These are phyloP conservation scores for Dalechampia spathulata DNA, from an alignment of 441 rosid genomes.

Conservation along the genomic window DNA sequence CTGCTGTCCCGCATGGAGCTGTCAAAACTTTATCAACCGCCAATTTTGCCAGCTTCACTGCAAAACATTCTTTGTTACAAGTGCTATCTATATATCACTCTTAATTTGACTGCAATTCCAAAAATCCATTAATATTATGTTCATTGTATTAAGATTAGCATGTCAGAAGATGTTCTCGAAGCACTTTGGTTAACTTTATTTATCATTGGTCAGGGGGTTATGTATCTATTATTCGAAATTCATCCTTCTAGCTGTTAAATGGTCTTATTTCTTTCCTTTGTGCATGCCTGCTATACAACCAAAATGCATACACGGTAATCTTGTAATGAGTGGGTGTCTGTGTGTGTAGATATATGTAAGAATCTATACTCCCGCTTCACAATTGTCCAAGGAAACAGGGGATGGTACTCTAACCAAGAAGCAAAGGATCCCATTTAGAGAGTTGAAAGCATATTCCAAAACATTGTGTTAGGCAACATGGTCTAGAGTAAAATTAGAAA, in stretches of 20 bases:
- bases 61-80: slow-evolving; percentile 20
- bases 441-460: not conserved
- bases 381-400: not conserved
- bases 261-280: not conserved
- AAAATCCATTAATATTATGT: too few species aligned
- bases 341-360: not conserved
- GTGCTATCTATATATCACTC: too few species aligned
- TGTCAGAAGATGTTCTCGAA: too few species aligned
- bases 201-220: not conserved
- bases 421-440: not conserved
- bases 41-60: slow-evolving; percentile 71
- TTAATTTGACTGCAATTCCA: too few species aligned
- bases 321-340: too few species aligned
- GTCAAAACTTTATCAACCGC: slow-evolving; percentile 56
- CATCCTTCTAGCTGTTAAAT: not conserved
- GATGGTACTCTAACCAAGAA: not conserved
- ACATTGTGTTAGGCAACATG: too few species aligned
- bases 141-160: too few species aligned
- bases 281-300: not conserved
- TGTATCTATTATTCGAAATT: not conserved
- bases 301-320: too few species aligned
- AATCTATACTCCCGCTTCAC: not conserved
- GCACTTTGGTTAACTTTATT: too few species aligned
- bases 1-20: slow-evolving; percentile 55
- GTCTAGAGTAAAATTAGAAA: slow-evolving; percentile 2